These are phyloP conservation scores for Synchytrium microbalum DNA, from an alignment of 371 early-diverging fungal species.

Conservation along the genomic window DNA sequence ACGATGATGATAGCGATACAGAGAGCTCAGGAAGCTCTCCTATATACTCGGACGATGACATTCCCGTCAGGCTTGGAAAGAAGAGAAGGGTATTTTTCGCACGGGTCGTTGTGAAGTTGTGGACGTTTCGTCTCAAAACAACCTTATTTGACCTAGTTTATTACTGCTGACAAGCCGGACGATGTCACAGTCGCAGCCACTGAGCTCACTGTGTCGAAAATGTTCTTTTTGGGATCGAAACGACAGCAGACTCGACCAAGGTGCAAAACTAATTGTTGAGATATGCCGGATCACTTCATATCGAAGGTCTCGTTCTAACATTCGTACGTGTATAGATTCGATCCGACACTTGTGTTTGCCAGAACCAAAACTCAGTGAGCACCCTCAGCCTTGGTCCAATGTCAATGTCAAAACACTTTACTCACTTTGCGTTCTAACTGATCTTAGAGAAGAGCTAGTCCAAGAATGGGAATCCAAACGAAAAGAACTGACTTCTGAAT, in stretches of 20 bases:
- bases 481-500: neutral
- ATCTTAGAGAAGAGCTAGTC: neutral
- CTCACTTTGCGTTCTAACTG: neutral
- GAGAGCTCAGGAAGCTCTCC: neutral
- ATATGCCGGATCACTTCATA: neutral
- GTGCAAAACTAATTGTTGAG: neutral
- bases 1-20: neutral
- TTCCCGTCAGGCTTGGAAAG: neutral
- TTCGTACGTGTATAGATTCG: neutral
- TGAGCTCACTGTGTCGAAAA: neutral
- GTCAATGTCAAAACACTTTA: too few relatives aligned
- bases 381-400: too few relatives aligned
- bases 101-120: too few relatives aligned
- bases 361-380: neutral
- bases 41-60: neutral
- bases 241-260: neutral
- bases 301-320: too few relatives aligned
- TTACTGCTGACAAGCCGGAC: too few relatives aligned
- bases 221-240: neutral
- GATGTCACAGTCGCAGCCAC: neutral
- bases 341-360: neutral
- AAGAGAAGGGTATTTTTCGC: neutral
- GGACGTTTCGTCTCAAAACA: too few relatives aligned
- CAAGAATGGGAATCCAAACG: constrained; percentile 1
- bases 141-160: too few relatives aligned